Percentiles rank a stretch among this genome's conserved stretches.
Conservation (phyloP, 768 basidiomycete species). For the Butyriboletus loyo region DNA sequence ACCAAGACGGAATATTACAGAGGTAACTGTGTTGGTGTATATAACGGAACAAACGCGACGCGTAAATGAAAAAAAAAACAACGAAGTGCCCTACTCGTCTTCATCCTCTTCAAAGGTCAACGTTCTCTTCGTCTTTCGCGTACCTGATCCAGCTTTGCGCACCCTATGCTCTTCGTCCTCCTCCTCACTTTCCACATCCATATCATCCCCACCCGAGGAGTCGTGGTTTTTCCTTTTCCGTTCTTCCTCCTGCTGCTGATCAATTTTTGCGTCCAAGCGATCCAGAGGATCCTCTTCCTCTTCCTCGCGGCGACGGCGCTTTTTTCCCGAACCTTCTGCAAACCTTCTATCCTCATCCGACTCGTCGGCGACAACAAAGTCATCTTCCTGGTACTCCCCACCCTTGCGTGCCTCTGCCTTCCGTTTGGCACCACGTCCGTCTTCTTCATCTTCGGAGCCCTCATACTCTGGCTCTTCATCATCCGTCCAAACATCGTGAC, state of each 20-base stretch:
- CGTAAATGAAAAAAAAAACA: background rate
- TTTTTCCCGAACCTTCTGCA: slow-evolving; percentile 35
- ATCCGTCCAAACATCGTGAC: slow-evolving; percentile 60
- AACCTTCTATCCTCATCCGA: slow-evolving; percentile 59
- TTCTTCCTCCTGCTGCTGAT: slow-evolving; percentile 51
- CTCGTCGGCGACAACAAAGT: slow-evolving; percentile 78
- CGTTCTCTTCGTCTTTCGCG: slow-evolving; percentile 52
- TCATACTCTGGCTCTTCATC: slow-evolving; percentile 63
- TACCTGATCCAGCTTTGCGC: slow-evolving; percentile 49
- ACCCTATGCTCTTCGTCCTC: slow-evolving; percentile 71
- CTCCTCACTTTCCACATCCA: slow-evolving; percentile 73
- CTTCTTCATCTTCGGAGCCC: slow-evolving; percentile 61
- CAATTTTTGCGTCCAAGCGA: slow-evolving; percentile 65
- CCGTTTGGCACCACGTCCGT: slow-evolving; percentile 40
- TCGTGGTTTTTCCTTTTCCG: slow-evolving; percentile 41
- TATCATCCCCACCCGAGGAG: slow-evolving; percentile 39
- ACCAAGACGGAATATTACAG: slow-evolving; percentile 51
- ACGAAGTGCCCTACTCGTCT: slow-evolving; percentile 29
- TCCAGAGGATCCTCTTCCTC: slow-evolving; percentile 62
- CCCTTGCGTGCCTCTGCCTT: slow-evolving; percentile 49
- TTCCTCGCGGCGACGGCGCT: slow-evolving; percentile 39
- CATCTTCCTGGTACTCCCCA: slow-evolving; percentile 79
- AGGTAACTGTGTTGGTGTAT: slow-evolving; percentile 28
- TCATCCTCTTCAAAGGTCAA: slow-evolving; percentile 61
- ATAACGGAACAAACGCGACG: background rate